Percentiles rank a stretch among this genome's conserved stretches.
These are phyloP conservation scores for Elasticomyces elasticus DNA, from an alignment of 495 filamentous ascomycete species.

Conservation along the genomic window DNA sequence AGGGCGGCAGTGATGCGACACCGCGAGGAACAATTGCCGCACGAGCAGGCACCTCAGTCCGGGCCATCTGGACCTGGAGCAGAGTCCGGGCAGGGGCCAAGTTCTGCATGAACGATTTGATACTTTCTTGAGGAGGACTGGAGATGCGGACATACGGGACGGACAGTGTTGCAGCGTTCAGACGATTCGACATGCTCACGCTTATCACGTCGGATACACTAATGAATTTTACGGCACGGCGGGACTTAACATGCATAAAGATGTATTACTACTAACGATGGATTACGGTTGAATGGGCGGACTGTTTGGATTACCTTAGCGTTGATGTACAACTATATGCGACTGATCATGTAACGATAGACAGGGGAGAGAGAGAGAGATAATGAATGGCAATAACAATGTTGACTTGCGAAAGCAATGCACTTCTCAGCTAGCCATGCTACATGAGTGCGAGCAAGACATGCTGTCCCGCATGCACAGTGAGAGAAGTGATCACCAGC, in stretches of 20 bases:
- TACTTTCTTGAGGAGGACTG: no score
- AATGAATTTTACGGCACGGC: background rate
- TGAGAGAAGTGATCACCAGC: no score
- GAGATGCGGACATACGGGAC: background rate
- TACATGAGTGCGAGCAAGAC: no score
- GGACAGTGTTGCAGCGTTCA: background rate
- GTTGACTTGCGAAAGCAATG: no score
- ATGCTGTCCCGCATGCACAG: no score
- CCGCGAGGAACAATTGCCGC: constrained; percentile 4
- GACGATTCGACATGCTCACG: background rate
- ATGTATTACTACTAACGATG: background rate
- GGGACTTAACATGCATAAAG: background rate
- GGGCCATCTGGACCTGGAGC: background rate
- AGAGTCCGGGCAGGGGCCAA: background rate
- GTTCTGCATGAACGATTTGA: background rate
- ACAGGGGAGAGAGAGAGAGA: background rate
- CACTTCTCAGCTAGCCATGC: no score
- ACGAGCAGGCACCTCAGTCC: background rate
- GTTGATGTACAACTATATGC: background rate
- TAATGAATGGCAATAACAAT: background rate
- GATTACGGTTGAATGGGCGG: background rate
- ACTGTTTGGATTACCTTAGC: background rate
- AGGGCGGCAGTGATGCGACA: constrained; percentile 8
- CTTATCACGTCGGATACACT: background rate
- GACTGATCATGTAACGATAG: background rate